Conservation (phyloP, 768 basidiomycete genomes). For the Xerocomus potaroensis region DNA sequence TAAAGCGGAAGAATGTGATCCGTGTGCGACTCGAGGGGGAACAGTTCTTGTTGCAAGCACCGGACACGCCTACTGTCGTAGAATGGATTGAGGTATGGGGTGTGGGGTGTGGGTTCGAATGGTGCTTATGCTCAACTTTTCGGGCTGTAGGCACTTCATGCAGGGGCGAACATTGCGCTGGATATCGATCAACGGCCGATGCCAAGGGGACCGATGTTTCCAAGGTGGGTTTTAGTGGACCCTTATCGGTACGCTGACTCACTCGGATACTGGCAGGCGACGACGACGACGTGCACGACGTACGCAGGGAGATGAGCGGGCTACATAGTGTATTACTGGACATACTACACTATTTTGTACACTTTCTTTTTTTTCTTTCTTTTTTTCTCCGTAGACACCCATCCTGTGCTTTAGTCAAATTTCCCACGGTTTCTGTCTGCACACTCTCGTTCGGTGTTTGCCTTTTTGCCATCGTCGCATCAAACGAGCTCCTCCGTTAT, state of each 20-base stretch:
- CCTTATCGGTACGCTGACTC: not conserved
- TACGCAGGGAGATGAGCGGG: constrained; percentile 5
- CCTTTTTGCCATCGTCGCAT: constrained; percentile 29
- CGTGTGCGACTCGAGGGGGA: constrained; percentile 90
- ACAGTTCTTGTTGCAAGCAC: constrained; percentile 92
- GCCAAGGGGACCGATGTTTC: constrained; percentile 87
- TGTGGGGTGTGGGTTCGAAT: constrained; percentile 2
- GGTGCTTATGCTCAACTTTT: no score
- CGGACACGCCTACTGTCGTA: constrained; percentile 78
- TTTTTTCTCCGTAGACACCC: not conserved
- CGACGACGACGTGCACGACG: constrained; percentile 28
- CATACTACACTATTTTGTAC: no score
- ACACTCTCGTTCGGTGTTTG: constrained; percentile 32
- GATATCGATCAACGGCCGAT: constrained; percentile 90
- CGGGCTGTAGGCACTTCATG: constrained; percentile 85
- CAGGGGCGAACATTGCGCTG: constrained; percentile 85
- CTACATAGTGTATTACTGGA: not conserved
- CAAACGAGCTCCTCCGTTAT: constrained; percentile 31
- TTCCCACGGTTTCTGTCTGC: constrained; percentile 30
- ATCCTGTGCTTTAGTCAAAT: not conserved
- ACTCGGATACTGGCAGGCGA: constrained; percentile 13
- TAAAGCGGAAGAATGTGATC: constrained; percentile 92
- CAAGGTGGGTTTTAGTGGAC: constrained; percentile 44
- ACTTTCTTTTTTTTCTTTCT: not conserved
- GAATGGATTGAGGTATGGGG: constrained; percentile 87